phyloP scores from a whole-genome alignment of 164 flowering plant species.

The Protea cynaroides region DNA sequence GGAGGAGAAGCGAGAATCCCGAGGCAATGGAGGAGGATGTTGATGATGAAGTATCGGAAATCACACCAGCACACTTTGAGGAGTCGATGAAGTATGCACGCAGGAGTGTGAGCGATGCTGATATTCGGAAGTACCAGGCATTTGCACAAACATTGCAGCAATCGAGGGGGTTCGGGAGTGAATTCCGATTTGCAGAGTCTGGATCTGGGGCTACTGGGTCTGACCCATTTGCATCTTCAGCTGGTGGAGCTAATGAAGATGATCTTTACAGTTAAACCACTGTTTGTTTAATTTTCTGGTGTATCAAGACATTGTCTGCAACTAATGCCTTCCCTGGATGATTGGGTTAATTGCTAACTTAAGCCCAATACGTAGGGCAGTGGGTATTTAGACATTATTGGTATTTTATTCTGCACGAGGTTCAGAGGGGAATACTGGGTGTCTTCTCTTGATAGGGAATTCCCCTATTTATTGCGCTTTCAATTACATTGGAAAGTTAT shows the following conservation, averaged over 20 bases:
- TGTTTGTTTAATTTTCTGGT: not conserved
- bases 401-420: no score
- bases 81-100: constrained; percentile 77
- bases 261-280: constrained; percentile 50
- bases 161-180: constrained; percentile 67
- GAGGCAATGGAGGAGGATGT: constrained; percentile 78
- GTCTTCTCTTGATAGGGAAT: no score
- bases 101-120: constrained; percentile 75
- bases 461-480: no score
- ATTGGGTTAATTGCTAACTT: no score
- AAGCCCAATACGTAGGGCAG: no score
- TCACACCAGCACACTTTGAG: constrained; percentile 68
- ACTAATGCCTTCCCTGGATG: not conserved
- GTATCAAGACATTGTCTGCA: not conserved
- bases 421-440: no score
- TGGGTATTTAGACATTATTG: no score
- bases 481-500: no score
- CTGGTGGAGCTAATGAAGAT: constrained; percentile 50
- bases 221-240: constrained; percentile 57
- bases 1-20: constrained; percentile 55
- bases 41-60: constrained; percentile 65
- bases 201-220: constrained; percentile 30
- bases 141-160: constrained; percentile 78
- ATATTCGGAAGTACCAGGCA: constrained; percentile 72
- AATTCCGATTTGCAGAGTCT: constrained; percentile 49